Evolutionary conservation across 306 rosid species (phyloP), one percentile per base, ranked within the genome.

Genomic region (Senna siamea): DNA sequence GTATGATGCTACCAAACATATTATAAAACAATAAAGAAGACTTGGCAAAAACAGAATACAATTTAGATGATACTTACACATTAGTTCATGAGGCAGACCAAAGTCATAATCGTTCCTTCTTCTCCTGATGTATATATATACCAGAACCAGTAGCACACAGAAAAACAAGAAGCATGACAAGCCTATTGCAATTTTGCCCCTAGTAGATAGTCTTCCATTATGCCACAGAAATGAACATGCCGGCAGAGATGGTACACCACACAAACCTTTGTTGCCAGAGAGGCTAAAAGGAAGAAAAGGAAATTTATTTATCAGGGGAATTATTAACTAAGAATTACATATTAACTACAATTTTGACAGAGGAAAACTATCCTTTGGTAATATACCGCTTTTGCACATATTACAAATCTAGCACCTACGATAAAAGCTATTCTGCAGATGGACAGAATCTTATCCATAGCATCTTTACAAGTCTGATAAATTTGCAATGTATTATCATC

Each of bases 201-300:
- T 80, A 9, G 68, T 79, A 52, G 98, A 89, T 80, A 94, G 78
- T 77, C 85, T 76, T 18, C 94, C 95, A 37, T 94, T 80, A 73
- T 91, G 87, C 98, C 98, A 94, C 71, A 94, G 91, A 53, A 94
- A 9, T 66, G 97, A 88, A 60, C 98, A 94, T 35, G 80, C 46
- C 15, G 98, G 87, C 53, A 94, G 78, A 69, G 96, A 75, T 28
- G 92, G 90, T 26, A 84, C 93, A 60, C 97, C 98, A 15, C 98
- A 94, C 81, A 94, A 74, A 62, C 90, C 97, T 78, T 89, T 89
- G 89, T 89, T 92, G 23, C 85, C 81, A 47, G 85, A 91, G 67
- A 94, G 95, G 74, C 98, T 94, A 86, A 38, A 65, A 53, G 78
- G 50, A 79, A 51, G 13, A 43, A 70, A 74, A 74, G 8, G 8